These are phyloP conservation scores for Tulasnella sp. DNA, from an alignment of 768 basidiomycete genomes.

Conservation along the genomic window DNA sequence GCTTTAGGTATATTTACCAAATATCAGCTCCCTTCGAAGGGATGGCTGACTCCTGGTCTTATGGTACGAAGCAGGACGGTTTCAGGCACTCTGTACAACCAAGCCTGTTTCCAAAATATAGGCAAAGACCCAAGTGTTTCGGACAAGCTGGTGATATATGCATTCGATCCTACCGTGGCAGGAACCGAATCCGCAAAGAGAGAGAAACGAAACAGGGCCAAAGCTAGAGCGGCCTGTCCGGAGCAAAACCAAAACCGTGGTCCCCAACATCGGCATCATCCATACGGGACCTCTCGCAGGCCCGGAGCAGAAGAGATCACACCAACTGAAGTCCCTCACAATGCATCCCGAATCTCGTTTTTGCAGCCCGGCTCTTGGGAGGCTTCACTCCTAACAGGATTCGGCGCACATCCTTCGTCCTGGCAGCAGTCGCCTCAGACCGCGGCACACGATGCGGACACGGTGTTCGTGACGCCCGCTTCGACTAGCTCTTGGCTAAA, in stretches of 20 bases:
- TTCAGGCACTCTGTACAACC: background rate
- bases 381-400: background rate
- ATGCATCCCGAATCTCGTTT: background rate
- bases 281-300: too few species aligned
- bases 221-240: background rate
- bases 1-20: background rate
- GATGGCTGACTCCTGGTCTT: background rate
- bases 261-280: too few species aligned
- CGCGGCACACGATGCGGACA: background rate
- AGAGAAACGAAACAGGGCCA: background rate
- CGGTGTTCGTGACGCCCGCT: background rate
- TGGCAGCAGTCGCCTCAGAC: background rate
- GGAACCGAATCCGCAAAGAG: background rate
- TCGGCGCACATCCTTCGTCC: background rate
- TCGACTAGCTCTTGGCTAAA: background rate
- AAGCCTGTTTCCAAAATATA: background rate
- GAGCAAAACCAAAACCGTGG: background rate
- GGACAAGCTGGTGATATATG: background rate
- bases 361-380: background rate
- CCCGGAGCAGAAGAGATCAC: background rate
- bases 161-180: background rate
- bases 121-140: background rate
- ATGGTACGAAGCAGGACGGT: background rate
- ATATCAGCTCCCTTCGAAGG: background rate
- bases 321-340: background rate